phyloP scores from a whole-genome alignment of 2,329 filamentous ascomycete genomes.

The Ophiognomonia clavigignenti-juglandacearum region DNA sequence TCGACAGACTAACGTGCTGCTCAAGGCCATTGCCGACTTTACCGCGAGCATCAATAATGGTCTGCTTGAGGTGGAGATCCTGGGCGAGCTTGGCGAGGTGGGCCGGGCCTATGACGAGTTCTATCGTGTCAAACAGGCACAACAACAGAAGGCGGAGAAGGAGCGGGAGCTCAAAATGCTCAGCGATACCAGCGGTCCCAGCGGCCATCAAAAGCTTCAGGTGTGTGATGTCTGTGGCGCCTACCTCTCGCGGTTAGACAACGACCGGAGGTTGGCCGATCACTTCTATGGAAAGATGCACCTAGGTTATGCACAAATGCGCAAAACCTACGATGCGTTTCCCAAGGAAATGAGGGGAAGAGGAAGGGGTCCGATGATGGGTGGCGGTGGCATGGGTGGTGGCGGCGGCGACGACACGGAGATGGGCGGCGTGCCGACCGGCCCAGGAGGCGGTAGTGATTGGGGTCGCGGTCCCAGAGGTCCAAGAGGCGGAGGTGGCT shows the following conservation, averaged over 20 bases:
- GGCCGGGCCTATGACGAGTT: constrained; percentile 81
- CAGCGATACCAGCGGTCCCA: constrained; percentile 86
- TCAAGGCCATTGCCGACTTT: constrained; percentile 83
- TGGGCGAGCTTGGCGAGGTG: constrained; percentile 78
- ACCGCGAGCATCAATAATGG: constrained; percentile 73
- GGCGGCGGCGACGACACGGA: constrained; percentile 36
- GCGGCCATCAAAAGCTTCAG: constrained; percentile 94
- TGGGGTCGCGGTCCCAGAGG: constrained; percentile 43
- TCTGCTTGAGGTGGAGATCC: constrained; percentile 77
- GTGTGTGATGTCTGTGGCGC: constrained; percentile 98
- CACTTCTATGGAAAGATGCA: constrained; percentile 99
- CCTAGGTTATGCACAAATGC: constrained; percentile 95
- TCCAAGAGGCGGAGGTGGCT: constrained; percentile 44
- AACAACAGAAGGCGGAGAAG: constrained; percentile 72
- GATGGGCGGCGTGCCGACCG: constrained; percentile 42
- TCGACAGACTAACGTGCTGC: constrained; percentile 81
- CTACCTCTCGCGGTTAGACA: constrained; percentile 87
- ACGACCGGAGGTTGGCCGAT: constrained; percentile 87
- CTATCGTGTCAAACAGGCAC: constrained; percentile 76
- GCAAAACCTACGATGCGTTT: constrained; percentile 84
- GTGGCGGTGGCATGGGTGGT: constrained; percentile 31
- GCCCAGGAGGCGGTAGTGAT: constrained; percentile 34
- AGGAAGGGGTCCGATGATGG: constrained; percentile 53
- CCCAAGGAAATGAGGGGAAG: constrained; percentile 80
- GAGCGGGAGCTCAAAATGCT: constrained; percentile 87